Base-by-base conservation (phyloP, 345 rosid species). In the Alliaria petiolata region DNA sequence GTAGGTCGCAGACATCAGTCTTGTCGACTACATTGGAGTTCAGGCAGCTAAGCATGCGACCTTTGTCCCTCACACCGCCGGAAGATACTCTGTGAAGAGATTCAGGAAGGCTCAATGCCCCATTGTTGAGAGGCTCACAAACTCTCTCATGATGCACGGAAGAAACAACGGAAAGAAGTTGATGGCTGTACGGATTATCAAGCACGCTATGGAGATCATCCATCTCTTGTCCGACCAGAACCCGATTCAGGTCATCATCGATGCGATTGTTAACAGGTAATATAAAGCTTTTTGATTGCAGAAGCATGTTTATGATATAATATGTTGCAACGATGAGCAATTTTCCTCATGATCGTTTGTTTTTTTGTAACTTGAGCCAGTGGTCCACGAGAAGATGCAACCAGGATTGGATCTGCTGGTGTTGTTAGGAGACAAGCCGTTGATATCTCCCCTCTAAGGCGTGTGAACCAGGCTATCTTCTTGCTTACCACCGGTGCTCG, bases 61-160 rank as follows among this genome's bases (percentile, higher is more conserved):
- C 13, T 88, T 69, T 75, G 84, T 90, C 1, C 97, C 97, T 13
- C 95, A 88, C 84, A 86, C 95, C 1, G 90, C 97, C 12, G 95
- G 95, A 43, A 81, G 97, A 80, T 90, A 88, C 81, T 86, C 97
- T 3, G 90, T 80, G 9, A 88, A 90, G 82, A 82, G 95, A 9
- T 90, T 90, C 87, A 83, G 92, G 82, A 90, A 90, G 76, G 89
- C 97, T 11, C 97, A 90, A 13, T 88, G 95, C 78, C 97, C 95
- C 11, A 88, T 90, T 30, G 83, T 88, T 2, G 97, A 90, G 81
- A 83, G 95, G 82, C 90, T 88, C 7, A 87, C 97, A 0, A 91
- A 91, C 87, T 88, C 95, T 3, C 85, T 91, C 34, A 89, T 88
- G 97, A 91, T 88, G 95, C 87, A 91, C 35, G 95, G 97, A 1